phyloP scores from a whole-genome alignment of 257 asterid genomes.

The Ajuga chamaepitys region DNA sequence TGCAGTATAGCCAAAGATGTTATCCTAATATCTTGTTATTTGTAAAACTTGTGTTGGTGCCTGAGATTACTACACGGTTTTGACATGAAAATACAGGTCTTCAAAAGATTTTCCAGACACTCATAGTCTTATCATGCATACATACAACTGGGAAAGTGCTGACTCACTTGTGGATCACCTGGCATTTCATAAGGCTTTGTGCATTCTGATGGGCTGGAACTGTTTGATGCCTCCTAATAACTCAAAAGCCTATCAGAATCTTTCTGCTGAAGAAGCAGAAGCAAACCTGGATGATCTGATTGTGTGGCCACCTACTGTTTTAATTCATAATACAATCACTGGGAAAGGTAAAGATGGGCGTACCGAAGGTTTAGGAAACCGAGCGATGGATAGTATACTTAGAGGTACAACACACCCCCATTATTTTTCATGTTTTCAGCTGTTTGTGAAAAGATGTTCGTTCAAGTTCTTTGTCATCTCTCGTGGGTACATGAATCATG shows the following conservation, averaged over 20 bases:
- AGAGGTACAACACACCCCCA: constrained; percentile 62
- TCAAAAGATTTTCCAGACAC: constrained; percentile 69
- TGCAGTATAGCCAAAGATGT: constrained; percentile 8
- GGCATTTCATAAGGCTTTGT: constrained; percentile 87
- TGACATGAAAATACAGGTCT: constrained; percentile 75
- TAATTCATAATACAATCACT: constrained; percentile 76
- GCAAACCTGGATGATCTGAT: constrained; percentile 73
- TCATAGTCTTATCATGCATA: constrained; percentile 85
- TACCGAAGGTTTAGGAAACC: constrained; percentile 95
- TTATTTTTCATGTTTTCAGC: constrained; percentile 21
- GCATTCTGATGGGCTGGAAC: constrained; percentile 97
- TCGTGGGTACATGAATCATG: constrained; percentile 10
- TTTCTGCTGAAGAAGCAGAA: constrained; percentile 69
- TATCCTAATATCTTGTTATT: constrained; percentile 21
- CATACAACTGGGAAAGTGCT: constrained; percentile 60
- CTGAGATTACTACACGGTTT: constrained; percentile 44
- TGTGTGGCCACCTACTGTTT: constrained; percentile 95
- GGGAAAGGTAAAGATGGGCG: constrained; percentile 89
- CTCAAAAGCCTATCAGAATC: constrained; percentile 73
- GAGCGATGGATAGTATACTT: constrained; percentile 85
- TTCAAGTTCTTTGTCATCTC: constrained; percentile 14
- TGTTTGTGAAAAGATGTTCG: constrained; percentile 18
- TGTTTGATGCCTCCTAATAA: constrained; percentile 70
- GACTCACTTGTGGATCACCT: constrained; percentile 75
- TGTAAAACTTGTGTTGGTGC: constrained; percentile 17